Evolutionary conservation across 306 rosid genomes (phyloP).

Genomic region (Nissolia schottii): DNA sequence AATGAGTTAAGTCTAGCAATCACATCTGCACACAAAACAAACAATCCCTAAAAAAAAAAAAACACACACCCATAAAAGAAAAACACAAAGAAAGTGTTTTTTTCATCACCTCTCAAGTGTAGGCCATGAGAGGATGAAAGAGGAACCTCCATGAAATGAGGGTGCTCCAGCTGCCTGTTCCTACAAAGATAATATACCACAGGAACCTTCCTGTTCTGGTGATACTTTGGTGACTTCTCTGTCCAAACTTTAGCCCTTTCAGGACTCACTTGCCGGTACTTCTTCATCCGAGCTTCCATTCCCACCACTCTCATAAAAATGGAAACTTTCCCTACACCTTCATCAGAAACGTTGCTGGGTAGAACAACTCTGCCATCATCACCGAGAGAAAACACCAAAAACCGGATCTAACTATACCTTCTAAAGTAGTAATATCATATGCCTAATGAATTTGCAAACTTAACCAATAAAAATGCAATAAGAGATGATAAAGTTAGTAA

Average conservation of each 20-base stretch:
- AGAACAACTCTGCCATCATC: not conserved
- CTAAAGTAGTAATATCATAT: too few relatives aligned
- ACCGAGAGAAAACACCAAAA: not conserved
- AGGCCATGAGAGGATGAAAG: constrained; percentile 68
- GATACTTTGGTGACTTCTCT: constrained; percentile 80
- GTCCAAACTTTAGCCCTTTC: constrained; percentile 92
- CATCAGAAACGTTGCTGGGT: not conserved
- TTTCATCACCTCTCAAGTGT: constrained; percentile 64
- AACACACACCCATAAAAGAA: not conserved
- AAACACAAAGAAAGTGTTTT: not conserved
- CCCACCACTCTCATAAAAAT: not conserved
- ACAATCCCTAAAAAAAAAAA: not conserved
- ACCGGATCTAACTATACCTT: constrained; percentile 23
- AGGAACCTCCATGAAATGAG: constrained; percentile 94
- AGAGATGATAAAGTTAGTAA: not conserved
- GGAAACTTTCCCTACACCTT: not conserved
- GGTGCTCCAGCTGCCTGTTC: constrained; percentile 88
- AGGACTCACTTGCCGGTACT: constrained; percentile 76
- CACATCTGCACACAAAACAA: constrained; percentile 57
- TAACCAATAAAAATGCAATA: not conserved
- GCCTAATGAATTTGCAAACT: not conserved
- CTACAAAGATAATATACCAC: constrained; percentile 83
- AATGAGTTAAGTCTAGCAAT: constrained; percentile 63
- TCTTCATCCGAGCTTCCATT: constrained; percentile 75
- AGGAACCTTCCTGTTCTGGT: constrained; percentile 70